Conservation (phyloP, 176 grass and related monocot genomes). For the Eleusine indica region DNA sequence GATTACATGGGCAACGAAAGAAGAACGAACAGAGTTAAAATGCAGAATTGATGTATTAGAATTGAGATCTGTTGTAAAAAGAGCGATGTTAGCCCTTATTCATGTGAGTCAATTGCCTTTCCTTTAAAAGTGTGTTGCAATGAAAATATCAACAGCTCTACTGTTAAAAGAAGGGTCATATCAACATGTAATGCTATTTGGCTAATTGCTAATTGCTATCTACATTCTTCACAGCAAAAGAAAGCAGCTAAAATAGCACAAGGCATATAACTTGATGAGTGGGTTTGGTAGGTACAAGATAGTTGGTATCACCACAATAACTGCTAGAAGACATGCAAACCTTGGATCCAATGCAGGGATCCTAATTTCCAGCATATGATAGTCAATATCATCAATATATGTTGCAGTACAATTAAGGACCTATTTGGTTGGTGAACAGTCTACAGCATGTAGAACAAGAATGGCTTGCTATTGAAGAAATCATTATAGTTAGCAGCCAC, state of each 20-base stretch:
- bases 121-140: slow-evolving; percentile 1
- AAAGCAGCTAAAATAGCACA: slow-evolving; percentile 20
- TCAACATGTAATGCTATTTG: background rate
- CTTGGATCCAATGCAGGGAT: slow-evolving; percentile 34
- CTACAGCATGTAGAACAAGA: slow-evolving; percentile 41
- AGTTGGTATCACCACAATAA: slow-evolving; percentile 38
- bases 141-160: background rate
- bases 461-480: slow-evolving; percentile 36
- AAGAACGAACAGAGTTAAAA: background rate
- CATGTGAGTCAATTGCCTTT: background rate
- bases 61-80: background rate
- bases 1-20: background rate
- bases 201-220: background rate
- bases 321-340: slow-evolving; percentile 20
- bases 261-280: slow-evolving; percentile 19
- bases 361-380: slow-evolving; percentile 36
- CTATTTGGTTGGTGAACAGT: slow-evolving; percentile 48
- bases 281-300: slow-evolving; percentile 30
- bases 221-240: background rate
- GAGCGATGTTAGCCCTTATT: background rate
- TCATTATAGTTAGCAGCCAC: slow-evolving; percentile 45
- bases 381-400: slow-evolving; percentile 45
- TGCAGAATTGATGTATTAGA: background rate
- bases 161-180: slow-evolving; percentile 4
- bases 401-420: slow-evolving; percentile 46